These are phyloP conservation scores for Debaryomyces maramus DNA, from an alignment of 805 yeast species.

Conservation along the genomic window DNA sequence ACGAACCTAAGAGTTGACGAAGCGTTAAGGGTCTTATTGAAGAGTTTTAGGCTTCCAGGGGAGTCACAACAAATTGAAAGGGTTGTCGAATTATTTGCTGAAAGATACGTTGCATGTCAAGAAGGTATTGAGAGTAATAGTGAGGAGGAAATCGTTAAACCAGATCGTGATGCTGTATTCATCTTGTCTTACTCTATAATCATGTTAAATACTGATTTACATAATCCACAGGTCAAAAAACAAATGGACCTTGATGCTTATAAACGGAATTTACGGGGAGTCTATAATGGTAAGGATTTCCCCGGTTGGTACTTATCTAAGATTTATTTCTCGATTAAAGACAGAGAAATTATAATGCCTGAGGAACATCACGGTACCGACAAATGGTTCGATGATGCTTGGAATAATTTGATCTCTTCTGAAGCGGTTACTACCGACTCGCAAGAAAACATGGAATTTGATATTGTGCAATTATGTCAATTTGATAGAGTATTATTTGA, in stretches of 20 bases:
- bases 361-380: conserved; percentile 95
- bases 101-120: conserved; percentile 71
- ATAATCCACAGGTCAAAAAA: conserved; percentile 87
- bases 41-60: conserved; percentile 90
- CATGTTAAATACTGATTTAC: conserved; percentile 90
- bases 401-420: conserved; percentile 69
- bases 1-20: conserved; percentile 84
- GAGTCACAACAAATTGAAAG: conserved; percentile 97
- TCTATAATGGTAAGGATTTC: conserved; percentile 73
- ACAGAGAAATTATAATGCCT: conserved; percentile 93
- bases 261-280: conserved; percentile 75
- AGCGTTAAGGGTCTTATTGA: conserved; percentile 78
- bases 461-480: conserved; percentile 38
- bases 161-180: conserved; percentile 84
- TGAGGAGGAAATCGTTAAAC: conserved; percentile 52
- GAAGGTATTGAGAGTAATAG: conserved; percentile 13
- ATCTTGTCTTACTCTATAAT: conserved; percentile 89
- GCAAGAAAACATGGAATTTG: conserved; percentile 17
- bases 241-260: conserved; percentile 90
- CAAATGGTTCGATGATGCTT: conserved; percentile 84
- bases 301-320: conserved; percentile 82
- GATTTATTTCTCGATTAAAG: conserved; percentile 77
- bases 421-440: conserved; percentile 36
- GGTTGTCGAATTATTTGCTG: conserved; percentile 82
- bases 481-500: conserved; percentile 76